Base-by-base conservation (phyloP, 2,329 filamentous ascomycete species). In the Cylindrodendrum hubeiense region DNA sequence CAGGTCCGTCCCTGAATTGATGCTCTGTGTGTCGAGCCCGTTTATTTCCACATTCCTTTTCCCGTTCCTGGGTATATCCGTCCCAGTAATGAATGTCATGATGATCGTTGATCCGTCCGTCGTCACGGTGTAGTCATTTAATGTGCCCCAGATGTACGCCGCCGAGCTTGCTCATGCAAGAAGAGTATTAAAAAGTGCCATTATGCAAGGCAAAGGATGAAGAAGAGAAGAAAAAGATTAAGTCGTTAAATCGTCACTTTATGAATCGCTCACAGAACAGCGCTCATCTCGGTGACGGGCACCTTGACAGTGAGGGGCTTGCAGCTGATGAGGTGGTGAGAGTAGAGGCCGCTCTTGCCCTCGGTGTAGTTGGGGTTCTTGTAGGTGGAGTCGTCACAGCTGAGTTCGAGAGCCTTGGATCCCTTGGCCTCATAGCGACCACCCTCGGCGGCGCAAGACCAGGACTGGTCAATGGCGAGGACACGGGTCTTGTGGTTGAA, bases 381-480 rank as follows among this genome's bases (percentile, higher is more conserved):
- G 66, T 67, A 76, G 7, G 21, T 67, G 51, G 69, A 68, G 53
- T 77, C 74, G 17, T 69, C 50, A 68, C 77, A 78, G n/a, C 66
- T 37, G 19, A 75, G 67, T 19, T 76, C 63, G 52, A 75, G 71
- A 17, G 67, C 69, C 13, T 65, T 68, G 21, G 65, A 66, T 43
- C 77, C 77, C 64, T 68, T 72, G 63, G 78, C 78, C 41, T 67
- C 72, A 67, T 74, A 78, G 51, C 70, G 67, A 5, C 72, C 74
- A 7, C 75, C 76, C 66, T 85, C 81, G 44, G 84, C 80, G 41
- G 69, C 68, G 72, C 86, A 87, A 4, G 69, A 71, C 85, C 85
- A 87, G 22, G 77, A 82, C 78, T 87, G 84, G 73, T 82, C 82
- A 65, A 87, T 67, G 37, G 75, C 69, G 46, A 87, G 73, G 56